A percentile compares a stretch with the other conserved stretches of the same genome.
These are phyloP conservation scores for Diplotaxis tenuifolia DNA, from an alignment of 345 rosid species.

Conservation along the genomic window DNA sequence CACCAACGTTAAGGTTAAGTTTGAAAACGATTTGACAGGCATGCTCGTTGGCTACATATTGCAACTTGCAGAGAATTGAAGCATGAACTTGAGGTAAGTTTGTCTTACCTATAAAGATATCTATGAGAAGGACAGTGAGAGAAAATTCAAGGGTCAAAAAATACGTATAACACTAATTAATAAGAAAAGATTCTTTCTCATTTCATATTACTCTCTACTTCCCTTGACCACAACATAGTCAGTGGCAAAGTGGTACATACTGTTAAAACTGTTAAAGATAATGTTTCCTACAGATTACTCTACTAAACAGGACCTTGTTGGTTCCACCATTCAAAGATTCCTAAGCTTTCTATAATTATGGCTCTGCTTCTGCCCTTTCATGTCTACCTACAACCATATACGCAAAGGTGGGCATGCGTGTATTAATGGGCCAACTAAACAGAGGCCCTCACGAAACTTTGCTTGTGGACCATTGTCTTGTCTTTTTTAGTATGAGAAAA, in stretches of 20 bases:
- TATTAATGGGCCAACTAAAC: constrained; percentile 22
- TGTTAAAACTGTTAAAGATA: constrained; percentile 31
- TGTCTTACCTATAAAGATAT: background rate
- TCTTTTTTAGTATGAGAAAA: constrained; percentile 8
- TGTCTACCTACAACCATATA: constrained; percentile 18
- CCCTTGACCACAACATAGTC: constrained; percentile 23
- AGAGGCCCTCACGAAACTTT: constrained; percentile 23
- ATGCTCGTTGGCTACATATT: constrained; percentile 21
- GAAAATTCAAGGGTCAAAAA: background rate
- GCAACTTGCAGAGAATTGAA: constrained; percentile 27
- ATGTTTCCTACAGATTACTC: constrained; percentile 20
- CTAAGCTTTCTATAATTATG: constrained; percentile 4
- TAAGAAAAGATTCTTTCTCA: constrained; percentile 24
- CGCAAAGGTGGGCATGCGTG: constrained; percentile 12
- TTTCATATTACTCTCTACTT: background rate
- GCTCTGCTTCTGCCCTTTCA: background rate
- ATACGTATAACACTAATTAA: background rate
- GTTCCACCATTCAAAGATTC: constrained; percentile 24
- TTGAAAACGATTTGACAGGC: constrained; percentile 29
- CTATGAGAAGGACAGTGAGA: constrained; percentile 20
- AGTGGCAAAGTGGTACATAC: constrained; percentile 30
- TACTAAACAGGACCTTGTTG: constrained; percentile 10
- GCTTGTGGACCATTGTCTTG: constrained; percentile 24
- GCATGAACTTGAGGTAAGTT: constrained; percentile 15
- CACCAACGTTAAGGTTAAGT: constrained; percentile 14